Base-by-base conservation (phyloP, 257 asterid genomes). In the Verbascum thapsus region DNA sequence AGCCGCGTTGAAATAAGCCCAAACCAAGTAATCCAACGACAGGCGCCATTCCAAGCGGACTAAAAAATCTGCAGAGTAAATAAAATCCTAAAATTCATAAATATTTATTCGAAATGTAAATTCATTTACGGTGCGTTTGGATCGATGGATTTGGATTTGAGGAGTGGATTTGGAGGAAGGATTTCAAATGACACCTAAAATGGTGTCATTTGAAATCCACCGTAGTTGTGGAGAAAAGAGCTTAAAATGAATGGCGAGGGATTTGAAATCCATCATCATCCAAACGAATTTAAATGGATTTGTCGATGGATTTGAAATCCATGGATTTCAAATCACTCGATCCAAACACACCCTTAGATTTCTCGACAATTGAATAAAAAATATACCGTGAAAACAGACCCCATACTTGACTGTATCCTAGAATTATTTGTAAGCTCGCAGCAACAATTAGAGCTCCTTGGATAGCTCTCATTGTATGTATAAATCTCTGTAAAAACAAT, bases 11-110 rank as follows among this genome's bases (percentile, higher is more conserved):
- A 71, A 90, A 90, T 76, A 94, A 71, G 78, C 99, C 99, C 37
- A 94, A 79, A 49, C 99, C 99, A 11, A 87, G 94, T 70, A 94
- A 82, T 73, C 96, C 99, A 54, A 90, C 95, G 9, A 94, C 94
- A 44, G 99, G 97, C 58, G 95, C 99, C 95, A 94, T 83, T 52
- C 97, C 96, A 17, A 94, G 99, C 57, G 99, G 99, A 67, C 99
- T 94, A 74, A 92, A 92, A 73, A 92, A 89, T 17, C 99, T 92
- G 94, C 39, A 56, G 48, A 65, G 55, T 20, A 52, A n/a, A n/a
- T n/a, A n/a, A 72, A 32, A 20, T 10, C 22, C 55, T 34, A 59
- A 45, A 61, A 15, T 32, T 53, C 63, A 66, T 53, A 38, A 44
- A 20, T 22, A 54, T 34, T n/a, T 65, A 18, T 18, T 50, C 7